Base-by-base conservation (phyloP, 78 protist genomes). In the Thecamonas trahens region DNA sequence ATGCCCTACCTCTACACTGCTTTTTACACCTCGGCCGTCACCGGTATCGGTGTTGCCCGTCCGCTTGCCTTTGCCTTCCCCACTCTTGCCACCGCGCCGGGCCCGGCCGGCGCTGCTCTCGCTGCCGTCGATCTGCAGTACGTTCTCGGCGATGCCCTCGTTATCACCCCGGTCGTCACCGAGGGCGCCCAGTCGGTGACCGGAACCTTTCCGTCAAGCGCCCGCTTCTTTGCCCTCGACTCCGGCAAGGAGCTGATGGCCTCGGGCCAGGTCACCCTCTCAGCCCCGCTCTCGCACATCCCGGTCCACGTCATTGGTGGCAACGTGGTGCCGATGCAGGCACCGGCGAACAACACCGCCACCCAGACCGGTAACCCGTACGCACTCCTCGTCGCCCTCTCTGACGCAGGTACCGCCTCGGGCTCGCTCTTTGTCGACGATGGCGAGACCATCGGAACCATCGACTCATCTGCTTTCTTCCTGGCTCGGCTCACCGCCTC, bases 111-210 rank as follows among this genome's bases (percentile, higher is more conserved):
- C n/a, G n/a, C n/a, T n/a, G n/a, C n/a, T n/a, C n/a, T n/a, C n/a
- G n/a, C n/a, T n/a, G 61, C 63, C 4, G 47, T 88, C 55, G 90
- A 84, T 55, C 28, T 22, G 24, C 94, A 88, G 72, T 78, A 84
- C 58, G 38, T 84, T 3, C 50, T 84, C 49, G 94, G 94, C 44
- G 9, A 40, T 26, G 24, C 69, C 17, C 18, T 88, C 44, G 32
- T 88, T 45, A 82, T 84, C 52, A 44, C 83, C 7, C 93, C 93
- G 17, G 92, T 83, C 17, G 64, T 81, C 49, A 39, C 61, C 3
- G 71, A 65, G 38, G 80, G 73, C 60, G 83, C 82, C 24, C 35
- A 55, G 15, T 35, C 71, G 2, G 85, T 65, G 54, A 3, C 37
- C 13, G 87, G 61, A n/a, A 80, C 80, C 70, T 73, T 86, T 65